Percentiles rank a stretch among this genome's conserved stretches.
Conservation (phyloP, 768 basidiomycete genomes). For the Calocera viscosa region DNA sequence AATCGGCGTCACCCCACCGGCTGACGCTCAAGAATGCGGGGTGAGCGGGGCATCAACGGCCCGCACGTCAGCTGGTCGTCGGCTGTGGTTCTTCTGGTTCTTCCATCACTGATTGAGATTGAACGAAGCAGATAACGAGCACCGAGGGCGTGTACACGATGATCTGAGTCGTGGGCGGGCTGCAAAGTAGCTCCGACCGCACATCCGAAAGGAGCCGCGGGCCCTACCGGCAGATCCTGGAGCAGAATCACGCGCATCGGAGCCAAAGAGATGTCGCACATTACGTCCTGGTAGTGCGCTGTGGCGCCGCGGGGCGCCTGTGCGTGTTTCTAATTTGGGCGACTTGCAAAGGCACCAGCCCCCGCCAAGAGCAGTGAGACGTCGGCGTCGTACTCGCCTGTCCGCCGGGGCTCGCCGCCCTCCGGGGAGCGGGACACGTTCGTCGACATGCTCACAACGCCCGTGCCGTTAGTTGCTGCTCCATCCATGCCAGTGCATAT, state of each 20-base stretch:
- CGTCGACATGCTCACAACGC: background rate
- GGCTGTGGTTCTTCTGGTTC: no score
- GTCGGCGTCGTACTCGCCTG: background rate
- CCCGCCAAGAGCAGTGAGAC: background rate
- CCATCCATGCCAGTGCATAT: background rate
- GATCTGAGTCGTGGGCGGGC: no score
- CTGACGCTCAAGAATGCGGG: no score
- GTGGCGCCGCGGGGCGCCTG: background rate
- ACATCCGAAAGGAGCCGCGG: no score
- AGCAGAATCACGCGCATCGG: background rate
- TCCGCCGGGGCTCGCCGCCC: background rate
- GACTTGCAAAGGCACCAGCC: background rate
- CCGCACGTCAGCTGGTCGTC: no score
- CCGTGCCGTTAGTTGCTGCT: background rate
- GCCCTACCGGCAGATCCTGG: background rate
- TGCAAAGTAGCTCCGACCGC: no score
- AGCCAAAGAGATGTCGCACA: background rate
- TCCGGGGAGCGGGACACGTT: background rate
- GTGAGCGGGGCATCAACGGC: no score
- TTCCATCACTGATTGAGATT: no score
- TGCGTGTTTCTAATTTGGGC: background rate
- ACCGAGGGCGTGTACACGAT: no score
- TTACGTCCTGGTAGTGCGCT: background rate
- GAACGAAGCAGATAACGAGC: no score
- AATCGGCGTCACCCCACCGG: no score